phyloP scores from a whole-genome alignment of 352 stramenopile species.

The Pythium apleroticum region DNA sequence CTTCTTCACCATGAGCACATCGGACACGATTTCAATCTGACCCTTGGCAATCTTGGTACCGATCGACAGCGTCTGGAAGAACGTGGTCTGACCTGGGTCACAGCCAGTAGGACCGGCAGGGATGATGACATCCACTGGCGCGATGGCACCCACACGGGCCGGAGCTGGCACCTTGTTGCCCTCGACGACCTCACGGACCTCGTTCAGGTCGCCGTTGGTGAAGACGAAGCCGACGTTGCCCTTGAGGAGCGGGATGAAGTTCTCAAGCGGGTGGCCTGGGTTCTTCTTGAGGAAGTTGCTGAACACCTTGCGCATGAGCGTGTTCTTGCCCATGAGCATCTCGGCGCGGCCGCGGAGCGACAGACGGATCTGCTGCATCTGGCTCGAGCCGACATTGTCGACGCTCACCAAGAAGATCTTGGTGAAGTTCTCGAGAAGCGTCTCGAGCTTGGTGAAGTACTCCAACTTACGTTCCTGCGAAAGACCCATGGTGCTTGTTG shows the following conservation, averaged over 20 bases:
- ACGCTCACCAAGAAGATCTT: constrained; percentile 98
- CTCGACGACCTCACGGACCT: constrained; percentile 89
- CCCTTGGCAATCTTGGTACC: constrained; percentile 99
- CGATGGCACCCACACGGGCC: constrained; percentile 95
- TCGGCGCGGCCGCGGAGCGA: constrained; percentile 94
- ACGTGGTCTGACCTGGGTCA: constrained; percentile 99
- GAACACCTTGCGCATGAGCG: constrained; percentile 99
- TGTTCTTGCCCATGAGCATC: constrained; percentile 99
- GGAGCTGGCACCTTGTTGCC: constrained; percentile 94
- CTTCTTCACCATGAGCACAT: constrained; percentile 94
- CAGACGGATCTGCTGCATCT: constrained; percentile 98
- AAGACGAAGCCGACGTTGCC: constrained; percentile 99
- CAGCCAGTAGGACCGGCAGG: constrained; percentile 97
- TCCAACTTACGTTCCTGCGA: constrained; percentile 97
- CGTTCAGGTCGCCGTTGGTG: constrained; percentile 96
- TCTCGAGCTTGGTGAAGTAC: constrained; percentile 97
- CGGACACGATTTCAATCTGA: constrained; percentile 99
- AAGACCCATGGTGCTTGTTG: constrained; percentile 87
- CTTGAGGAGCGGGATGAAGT: constrained; percentile 85
- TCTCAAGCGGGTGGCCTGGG: constrained; percentile 93
- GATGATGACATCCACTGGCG: constrained; percentile 96
- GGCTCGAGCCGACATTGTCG: constrained; percentile 99
- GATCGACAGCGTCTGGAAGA: constrained; percentile 99
- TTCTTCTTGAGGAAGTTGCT: constrained; percentile 97
- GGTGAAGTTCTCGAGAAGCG: constrained; percentile 95